phyloP scores from a whole-genome alignment of 1,284 basidiomycete genomes.

The Irpex rosettiformis region DNA sequence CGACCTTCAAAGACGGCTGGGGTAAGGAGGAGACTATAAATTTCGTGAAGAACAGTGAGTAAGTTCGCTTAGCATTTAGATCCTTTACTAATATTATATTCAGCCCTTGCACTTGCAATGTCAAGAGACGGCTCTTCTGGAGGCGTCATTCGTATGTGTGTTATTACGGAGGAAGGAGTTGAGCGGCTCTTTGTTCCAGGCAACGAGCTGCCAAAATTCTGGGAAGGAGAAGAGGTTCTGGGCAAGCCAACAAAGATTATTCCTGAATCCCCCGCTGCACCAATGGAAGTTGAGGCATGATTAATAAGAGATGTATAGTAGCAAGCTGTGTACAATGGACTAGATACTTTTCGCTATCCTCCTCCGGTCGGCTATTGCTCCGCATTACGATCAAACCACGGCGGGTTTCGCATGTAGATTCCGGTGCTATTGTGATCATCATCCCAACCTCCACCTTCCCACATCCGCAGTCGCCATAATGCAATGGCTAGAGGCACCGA shows the following conservation, averaged over 20 bases:
- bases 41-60: slow-evolving; percentile 95
- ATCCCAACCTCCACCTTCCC: slow-evolving; percentile 48
- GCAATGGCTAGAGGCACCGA: slow-evolving; percentile 61
- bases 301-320: slow-evolving; percentile 8
- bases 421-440: slow-evolving; percentile 8
- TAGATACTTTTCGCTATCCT: neutral
- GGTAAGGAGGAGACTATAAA: slow-evolving; percentile 86
- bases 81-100: slow-evolving; percentile 7
- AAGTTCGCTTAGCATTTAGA: neutral
- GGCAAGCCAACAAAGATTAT: slow-evolving; percentile 32
- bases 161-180: slow-evolving; percentile 90
- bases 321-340: slow-evolving; percentile 10
- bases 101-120: slow-evolving; percentile 95
- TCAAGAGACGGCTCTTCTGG: slow-evolving; percentile 97
- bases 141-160: slow-evolving; percentile 95
- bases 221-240: slow-evolving; percentile 77
- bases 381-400: slow-evolving; percentile 2
- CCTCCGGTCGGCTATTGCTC: neutral
- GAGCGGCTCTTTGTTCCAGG: slow-evolving; percentile 96
- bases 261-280: slow-evolving; percentile 34
- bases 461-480: slow-evolving; percentile 73
- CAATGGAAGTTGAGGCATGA: slow-evolving; percentile 69
- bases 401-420: slow-evolving; percentile 1
- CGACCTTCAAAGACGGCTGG: slow-evolving; percentile 97
- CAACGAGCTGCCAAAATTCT: slow-evolving; percentile 82